A percentile compares a stretch with the other conserved stretches of the same genome.
Conservation (phyloP, 495 filamentous ascomycete species). For the Hyaloscypha hepaticicola region DNA sequence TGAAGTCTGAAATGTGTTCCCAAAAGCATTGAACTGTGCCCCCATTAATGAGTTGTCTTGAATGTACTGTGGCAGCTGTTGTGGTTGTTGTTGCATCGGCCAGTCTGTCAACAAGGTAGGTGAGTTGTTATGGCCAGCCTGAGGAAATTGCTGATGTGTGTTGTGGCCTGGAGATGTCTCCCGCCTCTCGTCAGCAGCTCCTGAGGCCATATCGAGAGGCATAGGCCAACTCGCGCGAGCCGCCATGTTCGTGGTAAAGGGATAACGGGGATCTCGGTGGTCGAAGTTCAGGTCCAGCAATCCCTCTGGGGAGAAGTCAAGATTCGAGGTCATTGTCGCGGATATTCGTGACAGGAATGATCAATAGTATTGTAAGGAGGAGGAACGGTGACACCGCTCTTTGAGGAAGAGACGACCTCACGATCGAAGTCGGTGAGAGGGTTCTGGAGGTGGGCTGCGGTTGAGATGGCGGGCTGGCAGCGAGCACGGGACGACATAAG, state of each 20-base stretch:
- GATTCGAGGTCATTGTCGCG: slow-evolving; percentile 48
- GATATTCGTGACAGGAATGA: slow-evolving; percentile 20
- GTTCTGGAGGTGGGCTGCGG: slow-evolving; percentile 7
- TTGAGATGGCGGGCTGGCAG: slow-evolving; percentile 19
- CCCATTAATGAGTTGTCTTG: slow-evolving; percentile 48
- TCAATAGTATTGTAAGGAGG: slow-evolving; percentile 35
- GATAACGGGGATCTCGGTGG: slow-evolving; percentile 48
- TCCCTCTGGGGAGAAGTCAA: slow-evolving; percentile 52
- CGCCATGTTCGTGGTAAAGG: slow-evolving; percentile 44
- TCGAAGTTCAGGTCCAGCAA: slow-evolving; percentile 56
- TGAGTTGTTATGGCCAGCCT: slow-evolving; percentile 35
- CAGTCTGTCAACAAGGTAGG: slow-evolving; percentile 51
- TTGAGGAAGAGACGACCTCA: slow-evolving; percentile 30
- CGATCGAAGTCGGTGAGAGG: slow-evolving; percentile 33
- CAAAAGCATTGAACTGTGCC: slow-evolving; percentile 44
- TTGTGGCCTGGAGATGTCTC: slow-evolving; percentile 27
- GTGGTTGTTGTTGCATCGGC: slow-evolving; percentile 47
- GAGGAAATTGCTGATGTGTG: slow-evolving; percentile 28
- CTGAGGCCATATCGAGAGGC: slow-evolving; percentile 32
- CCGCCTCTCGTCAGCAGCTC: slow-evolving; percentile 28
- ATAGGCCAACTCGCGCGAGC: slow-evolving; percentile 32
- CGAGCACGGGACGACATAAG: slow-evolving; percentile 12
- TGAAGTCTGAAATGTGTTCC: slow-evolving; percentile 47
- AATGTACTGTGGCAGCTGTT: slow-evolving; percentile 53
- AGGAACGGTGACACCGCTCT: slow-evolving; percentile 32